Base-by-base conservation (phyloP, 345 rosid genomes). In the Citrus glauca region DNA sequence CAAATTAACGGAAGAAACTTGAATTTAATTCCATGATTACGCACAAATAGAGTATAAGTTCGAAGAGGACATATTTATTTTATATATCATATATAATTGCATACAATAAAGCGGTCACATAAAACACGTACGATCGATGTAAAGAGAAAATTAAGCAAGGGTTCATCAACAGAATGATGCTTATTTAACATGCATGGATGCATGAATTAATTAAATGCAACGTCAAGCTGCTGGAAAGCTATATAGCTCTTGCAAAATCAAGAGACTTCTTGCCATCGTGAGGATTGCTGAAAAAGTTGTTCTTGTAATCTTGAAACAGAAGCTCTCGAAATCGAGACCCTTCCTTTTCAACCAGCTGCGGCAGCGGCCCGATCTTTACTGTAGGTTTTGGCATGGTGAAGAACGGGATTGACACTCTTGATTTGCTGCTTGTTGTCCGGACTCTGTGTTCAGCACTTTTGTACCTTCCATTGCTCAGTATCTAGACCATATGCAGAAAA, bases 401-500 rank as follows among this genome's bases (percentile, higher is more conserved):
- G 69, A 90, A 78, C 4, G 94, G 94, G 61, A 90, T 72, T 2
- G 94, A 89, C 61, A 90, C 90, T 82, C 94, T 81, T 17, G 92
- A 79, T 22, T 81, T 42, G 2, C 73, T 73, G 75, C 81, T 85
- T 65, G 91, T 82, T 17, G 94, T 81, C 8, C 87, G 75, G 19
- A 89, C 91, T 77, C 90, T 81, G 55, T 87, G 94, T 33, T 89
- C 91, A 3, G 91, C 90, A 73, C 94, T 90, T 81, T 77, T 86
- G 78, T 89, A 90, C 66, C 76, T 86, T 35, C 91, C 92, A 77
- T 89, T 89, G 84, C 92, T 90, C 24, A 87, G 37, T 76, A 90
- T 85, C 94, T 90, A 42, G 64, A 61, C 7, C 76, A 11, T 32
- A 8, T 4, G 56, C 50, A 11, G 13, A 3, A 22, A 32, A 55